These are phyloP conservation scores for Apiospora arundinis DNA, from an alignment of 2,329 filamentous ascomycete species.

Conservation along the genomic window DNA sequence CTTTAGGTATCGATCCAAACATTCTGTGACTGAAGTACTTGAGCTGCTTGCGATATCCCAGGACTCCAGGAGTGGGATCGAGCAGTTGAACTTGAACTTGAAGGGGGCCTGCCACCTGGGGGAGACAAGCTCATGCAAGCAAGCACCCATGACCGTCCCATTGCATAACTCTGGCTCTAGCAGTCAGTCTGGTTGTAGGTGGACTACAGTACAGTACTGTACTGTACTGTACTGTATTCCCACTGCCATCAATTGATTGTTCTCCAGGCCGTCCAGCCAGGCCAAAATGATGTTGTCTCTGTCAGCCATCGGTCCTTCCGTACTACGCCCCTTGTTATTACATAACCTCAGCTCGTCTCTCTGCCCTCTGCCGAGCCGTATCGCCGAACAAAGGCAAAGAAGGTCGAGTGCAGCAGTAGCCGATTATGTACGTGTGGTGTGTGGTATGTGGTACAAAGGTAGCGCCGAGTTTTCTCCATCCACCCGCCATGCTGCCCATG, in stretches of 20 bases:
- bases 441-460: neutral
- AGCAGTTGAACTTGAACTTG: neutral
- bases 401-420: neutral
- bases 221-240: too few relatives aligned
- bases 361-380: neutral
- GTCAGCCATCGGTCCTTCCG: neutral
- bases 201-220: too few relatives aligned
- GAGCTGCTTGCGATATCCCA: neutral
- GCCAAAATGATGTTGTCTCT: neutral
- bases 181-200: too few relatives aligned
- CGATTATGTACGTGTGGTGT: neutral
- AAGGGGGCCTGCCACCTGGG: neutral
- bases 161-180: neutral
- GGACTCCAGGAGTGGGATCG: neutral
- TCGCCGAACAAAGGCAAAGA: neutral
- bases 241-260: neutral
- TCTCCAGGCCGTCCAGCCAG: neutral
- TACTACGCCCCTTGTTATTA: neutral
- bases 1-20: conserved; percentile 18
- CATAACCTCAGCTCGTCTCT: neutral
- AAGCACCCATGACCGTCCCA: neutral
- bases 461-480: conserved; percentile 2
- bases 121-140: conserved; percentile 17
- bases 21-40: conserved; percentile 15
- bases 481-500: neutral